Conservation (phyloP, 2,329 filamentous ascomycete genomes). For the Aspergillus aculeatus region DNA sequence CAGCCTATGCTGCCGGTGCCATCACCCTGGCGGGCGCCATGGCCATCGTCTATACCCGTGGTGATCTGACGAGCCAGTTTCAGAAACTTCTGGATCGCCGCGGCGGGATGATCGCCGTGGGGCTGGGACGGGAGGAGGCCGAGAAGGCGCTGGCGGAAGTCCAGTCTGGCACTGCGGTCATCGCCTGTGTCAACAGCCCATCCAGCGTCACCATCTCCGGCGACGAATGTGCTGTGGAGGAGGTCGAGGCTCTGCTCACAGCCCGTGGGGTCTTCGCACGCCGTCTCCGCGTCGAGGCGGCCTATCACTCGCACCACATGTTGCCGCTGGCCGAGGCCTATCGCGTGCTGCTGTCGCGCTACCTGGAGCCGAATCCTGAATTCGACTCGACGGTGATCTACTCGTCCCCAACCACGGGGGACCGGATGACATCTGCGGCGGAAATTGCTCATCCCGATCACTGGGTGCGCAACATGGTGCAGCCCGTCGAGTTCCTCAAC, state of each 20-base stretch:
- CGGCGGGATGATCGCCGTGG: constrained; percentile 16
- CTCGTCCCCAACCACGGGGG: too few relatives aligned
- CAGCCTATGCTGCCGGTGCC: constrained; percentile 46
- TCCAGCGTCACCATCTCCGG: constrained; percentile 26
- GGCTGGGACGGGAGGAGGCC: constrained; percentile 6
- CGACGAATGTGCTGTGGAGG: constrained; percentile 15
- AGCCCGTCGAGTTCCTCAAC: background rate
- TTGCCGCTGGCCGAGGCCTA: background rate
- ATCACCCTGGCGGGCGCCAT: constrained; percentile 15
- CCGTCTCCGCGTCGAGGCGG: constrained; percentile 17
- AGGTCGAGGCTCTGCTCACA: constrained; percentile 22
- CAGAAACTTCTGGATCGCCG: background rate
- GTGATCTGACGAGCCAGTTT: background rate
- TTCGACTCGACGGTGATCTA: too few relatives aligned
- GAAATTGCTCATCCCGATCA: constrained; percentile 9
- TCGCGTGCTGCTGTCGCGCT: background rate
- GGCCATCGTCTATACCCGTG: constrained; percentile 14
- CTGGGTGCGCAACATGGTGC: constrained; percentile 24
- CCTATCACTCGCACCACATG: constrained; percentile 28
- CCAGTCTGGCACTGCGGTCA: background rate
- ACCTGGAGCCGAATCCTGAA: too few relatives aligned
- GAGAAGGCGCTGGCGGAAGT: background rate
- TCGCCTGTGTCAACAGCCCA: constrained; percentile 25
- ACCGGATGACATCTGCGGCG: too few relatives aligned
- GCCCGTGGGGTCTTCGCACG: constrained; percentile 19